Conservation (phyloP, 1,284 basidiomycete species). For the Limonomyces culmigenus region DNA sequence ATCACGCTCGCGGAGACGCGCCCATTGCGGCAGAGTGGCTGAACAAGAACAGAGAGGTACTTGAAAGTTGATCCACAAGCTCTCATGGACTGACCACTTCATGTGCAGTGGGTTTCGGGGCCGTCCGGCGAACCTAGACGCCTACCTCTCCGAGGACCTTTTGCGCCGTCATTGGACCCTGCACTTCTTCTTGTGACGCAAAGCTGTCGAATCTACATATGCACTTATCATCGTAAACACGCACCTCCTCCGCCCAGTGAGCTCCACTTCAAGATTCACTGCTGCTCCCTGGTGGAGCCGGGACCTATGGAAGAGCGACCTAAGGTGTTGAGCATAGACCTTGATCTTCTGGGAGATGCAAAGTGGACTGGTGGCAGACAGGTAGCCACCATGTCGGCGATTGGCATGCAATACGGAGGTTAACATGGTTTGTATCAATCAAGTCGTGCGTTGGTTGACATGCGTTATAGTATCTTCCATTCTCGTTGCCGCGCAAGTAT, state of each 20-base stretch:
- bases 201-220: conserved; percentile 30
- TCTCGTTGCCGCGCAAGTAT: too few relatives aligned
- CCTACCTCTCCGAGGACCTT: conserved; percentile 34
- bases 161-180: conserved; percentile 27
- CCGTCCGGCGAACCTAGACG: conserved; percentile 23
- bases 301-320: too few relatives aligned
- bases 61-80: conserved; percentile 4
- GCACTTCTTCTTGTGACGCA: conserved; percentile 41
- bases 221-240: conserved; percentile 10
- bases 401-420: too few relatives aligned
- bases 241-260: conserved; percentile 13
- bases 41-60: conserved; percentile 39
- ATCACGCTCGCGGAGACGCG: conserved; percentile 29
- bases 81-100: conserved; percentile 2
- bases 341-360: too few relatives aligned
- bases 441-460: too few relatives aligned
- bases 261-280: too few relatives aligned
- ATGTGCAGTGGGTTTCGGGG: conserved; percentile 29
- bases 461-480: too few relatives aligned
- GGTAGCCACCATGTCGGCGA: too few relatives aligned
- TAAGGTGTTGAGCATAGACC: too few relatives aligned
- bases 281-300: too few relatives aligned
- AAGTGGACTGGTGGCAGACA: too few relatives aligned
- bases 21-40: conserved; percentile 49
- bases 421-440: too few relatives aligned